Evolutionary conservation across 768 basidiomycete species (phyloP).

Genomic region (Clitopilus passeckerianus): DNA sequence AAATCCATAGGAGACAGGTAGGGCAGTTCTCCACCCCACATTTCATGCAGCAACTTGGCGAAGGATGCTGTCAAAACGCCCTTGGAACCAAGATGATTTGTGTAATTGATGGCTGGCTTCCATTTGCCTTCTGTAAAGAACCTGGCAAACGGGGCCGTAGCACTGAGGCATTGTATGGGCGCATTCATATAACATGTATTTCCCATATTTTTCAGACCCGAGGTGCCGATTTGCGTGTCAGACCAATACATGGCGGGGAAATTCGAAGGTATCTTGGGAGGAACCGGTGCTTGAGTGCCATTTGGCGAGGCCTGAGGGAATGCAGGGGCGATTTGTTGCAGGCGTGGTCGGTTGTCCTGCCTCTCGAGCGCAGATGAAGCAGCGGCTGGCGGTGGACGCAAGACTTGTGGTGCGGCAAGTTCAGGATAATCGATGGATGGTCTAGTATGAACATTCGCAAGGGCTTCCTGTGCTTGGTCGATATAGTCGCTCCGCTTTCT

Average conservation of each 20-base stretch:
- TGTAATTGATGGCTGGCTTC: conserved; percentile 77
- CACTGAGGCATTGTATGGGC: conserved; percentile 93
- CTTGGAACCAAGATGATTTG: conserved; percentile 85
- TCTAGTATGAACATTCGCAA: conserved; percentile 41
- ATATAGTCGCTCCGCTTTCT: conserved; percentile 76
- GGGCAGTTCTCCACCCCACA: conserved; percentile 85
- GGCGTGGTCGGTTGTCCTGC: conserved; percentile 67
- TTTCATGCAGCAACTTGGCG: conserved; percentile 73
- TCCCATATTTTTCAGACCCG: conserved; percentile 89
- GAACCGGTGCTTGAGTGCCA: conserved; percentile 34
- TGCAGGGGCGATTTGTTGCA: conserved; percentile 30
- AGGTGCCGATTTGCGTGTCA: conserved; percentile 72
- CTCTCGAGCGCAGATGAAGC: conserved; percentile 67
- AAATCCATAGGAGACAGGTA: conserved; percentile 81
- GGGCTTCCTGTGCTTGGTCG: conserved; percentile 69
- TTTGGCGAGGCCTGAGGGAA: conserved; percentile 3
- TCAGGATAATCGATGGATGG: conserved; percentile 79
- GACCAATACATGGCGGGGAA: conserved; percentile 85
- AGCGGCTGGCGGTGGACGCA: conserved; percentile 77
- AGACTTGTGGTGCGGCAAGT: conserved; percentile 51
- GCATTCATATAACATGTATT: conserved; percentile 99
- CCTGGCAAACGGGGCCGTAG: conserved; percentile 87
- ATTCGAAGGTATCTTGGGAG: conserved; percentile 66
- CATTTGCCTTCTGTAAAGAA: conserved; percentile 89
- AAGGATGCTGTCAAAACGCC: conserved; percentile 81